Evolutionary conservation across 345 rosid genomes (phyloP), one percentile per base, ranked within the genome.

Genomic region (Bruguiera sexangula): DNA sequence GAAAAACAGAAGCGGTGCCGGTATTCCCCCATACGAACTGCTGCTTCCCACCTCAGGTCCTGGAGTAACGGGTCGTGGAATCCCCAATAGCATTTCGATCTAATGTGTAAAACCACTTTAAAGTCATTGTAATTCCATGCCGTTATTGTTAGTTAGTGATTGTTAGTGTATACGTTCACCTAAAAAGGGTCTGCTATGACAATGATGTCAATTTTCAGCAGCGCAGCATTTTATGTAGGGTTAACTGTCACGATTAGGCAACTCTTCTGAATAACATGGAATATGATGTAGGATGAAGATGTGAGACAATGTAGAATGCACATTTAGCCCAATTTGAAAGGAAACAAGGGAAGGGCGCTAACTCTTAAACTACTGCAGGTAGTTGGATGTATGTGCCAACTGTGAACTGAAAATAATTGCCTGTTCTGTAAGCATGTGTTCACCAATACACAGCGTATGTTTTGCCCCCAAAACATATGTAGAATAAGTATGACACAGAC

Each of bases 51-150:
- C 92, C 20, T 94, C 98, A 39, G 84, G 80, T 30, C 89, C 93
- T 3, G 97, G 98, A 29, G 98, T 91, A 56, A 94, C 96, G 0
- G 96, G 95, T 67, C 87, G 97, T 60, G 97, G 98, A 70, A 89
- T 94, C 70, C 98, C 97, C 5, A 94, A 94, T 66, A 89, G 98
- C 83, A 76, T 94, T 66, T 94, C 98, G 7, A 95, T 95, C 36
- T 91, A 75, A 82, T 60, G 39, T 60, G 51, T 55, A 19, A 68
- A 37, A 62, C 19, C 52, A 10, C 32, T 32, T 61, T 32, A 4
- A 57, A n/a, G 31, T 34, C 51, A 26, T 30, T 36, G 10, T 19
- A 34, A 7, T 6, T 34, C 19, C 51, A 6, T 9, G 56, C 8
- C 13, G 20, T n/a, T 69, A 32, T 13, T 58, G 22, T 34, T 56